Conservation (phyloP, 192 early-diverging fungal genomes). For the Coemansia sp. region DNA sequence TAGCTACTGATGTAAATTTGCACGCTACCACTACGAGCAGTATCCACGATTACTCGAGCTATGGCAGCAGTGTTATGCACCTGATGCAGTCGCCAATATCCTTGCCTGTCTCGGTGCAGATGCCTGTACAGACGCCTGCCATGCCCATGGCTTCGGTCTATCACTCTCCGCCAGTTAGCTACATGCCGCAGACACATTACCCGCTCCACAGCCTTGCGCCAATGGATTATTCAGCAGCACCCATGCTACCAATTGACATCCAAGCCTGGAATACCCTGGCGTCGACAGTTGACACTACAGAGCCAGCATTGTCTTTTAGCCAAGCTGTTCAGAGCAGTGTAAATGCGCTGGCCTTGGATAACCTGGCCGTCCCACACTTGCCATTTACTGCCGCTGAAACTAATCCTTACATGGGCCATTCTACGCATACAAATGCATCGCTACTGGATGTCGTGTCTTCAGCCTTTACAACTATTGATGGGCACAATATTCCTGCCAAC, state of each 20-base stretch:
- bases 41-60: background rate
- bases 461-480: background rate
- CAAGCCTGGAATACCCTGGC: background rate
- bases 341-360: background rate
- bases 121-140: background rate
- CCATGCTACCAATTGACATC: background rate
- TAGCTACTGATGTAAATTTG: background rate
- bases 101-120: background rate
- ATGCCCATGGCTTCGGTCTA: background rate
- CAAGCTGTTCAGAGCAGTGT: background rate
- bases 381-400: background rate
- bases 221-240: background rate
- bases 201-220: background rate
- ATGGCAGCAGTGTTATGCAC: background rate
- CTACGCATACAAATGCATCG: background rate
- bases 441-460: background rate
- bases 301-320: background rate
- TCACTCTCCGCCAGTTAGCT: background rate
- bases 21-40: background rate
- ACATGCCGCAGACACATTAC: background rate
- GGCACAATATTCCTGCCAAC: background rate
- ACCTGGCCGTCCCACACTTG: background rate
- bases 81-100: background rate
- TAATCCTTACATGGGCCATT: background rate
- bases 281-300: background rate